Evolutionary conservation across 495 filamentous ascomycete genomes (phyloP).

Genomic region (Chaetomidium leptoderma): DNA sequence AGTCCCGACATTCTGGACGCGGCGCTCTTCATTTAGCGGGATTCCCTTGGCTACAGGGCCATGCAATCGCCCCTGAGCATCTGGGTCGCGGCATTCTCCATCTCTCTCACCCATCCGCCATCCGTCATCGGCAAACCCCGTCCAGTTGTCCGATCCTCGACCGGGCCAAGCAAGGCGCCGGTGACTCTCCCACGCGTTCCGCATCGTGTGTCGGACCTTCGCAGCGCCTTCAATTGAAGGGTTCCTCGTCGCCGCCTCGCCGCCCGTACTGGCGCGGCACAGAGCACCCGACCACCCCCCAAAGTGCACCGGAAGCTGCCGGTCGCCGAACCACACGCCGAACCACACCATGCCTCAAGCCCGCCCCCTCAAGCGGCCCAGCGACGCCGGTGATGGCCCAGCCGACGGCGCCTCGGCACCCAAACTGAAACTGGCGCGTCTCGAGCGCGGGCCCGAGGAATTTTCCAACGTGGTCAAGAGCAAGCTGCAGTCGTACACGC

Average conservation of each 20-base stretch:
- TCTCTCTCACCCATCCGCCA: constrained; percentile 13
- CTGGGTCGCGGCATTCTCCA: constrained; percentile 27
- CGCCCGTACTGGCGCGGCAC: constrained; percentile 26
- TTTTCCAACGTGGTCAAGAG: constrained; percentile 66
- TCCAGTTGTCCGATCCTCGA: not conserved
- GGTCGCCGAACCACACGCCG: no score
- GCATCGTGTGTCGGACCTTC: not conserved
- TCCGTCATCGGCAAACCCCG: constrained; percentile 27
- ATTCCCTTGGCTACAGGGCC: constrained; percentile 7
- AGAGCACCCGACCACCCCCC: not conserved
- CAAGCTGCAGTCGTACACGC: constrained; percentile 57
- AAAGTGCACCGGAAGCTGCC: constrained; percentile 9
- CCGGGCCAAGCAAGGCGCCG: constrained; percentile 2
- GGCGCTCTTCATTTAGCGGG: not conserved
- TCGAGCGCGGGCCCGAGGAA: constrained; percentile 53
- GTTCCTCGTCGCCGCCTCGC: constrained; percentile 8
- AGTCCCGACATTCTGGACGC: constrained; percentile 20
- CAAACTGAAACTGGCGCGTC: constrained; percentile 45
- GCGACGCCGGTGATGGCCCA: constrained; percentile 33
- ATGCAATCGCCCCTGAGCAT: constrained; percentile 16
- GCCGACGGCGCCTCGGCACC: constrained; percentile 24
- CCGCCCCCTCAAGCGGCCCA: constrained; percentile 42
- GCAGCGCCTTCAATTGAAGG: constrained; percentile 14
- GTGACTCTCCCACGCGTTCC: not conserved
- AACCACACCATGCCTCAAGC: constrained; percentile 27